phyloP scores from a whole-genome alignment of 176 grass and related monocot species.

The Triticum urartu region DNA sequence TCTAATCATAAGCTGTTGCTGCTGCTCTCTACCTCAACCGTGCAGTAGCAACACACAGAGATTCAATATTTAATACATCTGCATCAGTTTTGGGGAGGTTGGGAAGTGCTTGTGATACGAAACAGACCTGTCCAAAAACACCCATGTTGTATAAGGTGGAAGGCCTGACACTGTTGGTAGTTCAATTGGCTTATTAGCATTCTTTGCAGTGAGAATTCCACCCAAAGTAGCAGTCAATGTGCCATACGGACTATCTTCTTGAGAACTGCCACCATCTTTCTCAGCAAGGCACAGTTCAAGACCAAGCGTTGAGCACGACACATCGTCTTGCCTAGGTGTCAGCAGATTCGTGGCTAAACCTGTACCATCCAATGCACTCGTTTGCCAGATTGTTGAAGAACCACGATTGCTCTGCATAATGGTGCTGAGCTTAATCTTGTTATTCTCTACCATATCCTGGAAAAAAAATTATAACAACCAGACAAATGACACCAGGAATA shows the following conservation, averaged over 20 bases:
- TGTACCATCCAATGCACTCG: conserved; percentile 44
- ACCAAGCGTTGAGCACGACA: conserved; percentile 50
- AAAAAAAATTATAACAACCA: conserved; percentile 16
- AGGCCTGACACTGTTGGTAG: conserved; percentile 52
- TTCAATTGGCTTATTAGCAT: conserved; percentile 60
- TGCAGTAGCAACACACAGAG: too few relatives aligned
- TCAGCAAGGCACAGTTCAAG: conserved; percentile 52
- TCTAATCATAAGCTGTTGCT: too few relatives aligned
- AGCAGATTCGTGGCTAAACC: conserved; percentile 65
- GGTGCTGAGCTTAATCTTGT: conserved; percentile 64
- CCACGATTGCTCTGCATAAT: conserved; percentile 56
- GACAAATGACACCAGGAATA: not conserved
- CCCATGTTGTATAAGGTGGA: conserved; percentile 91
- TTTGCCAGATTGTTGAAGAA: conserved; percentile 64
- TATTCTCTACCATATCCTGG: conserved; percentile 78
- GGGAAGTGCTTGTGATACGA: conserved; percentile 17
- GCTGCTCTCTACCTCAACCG: too few relatives aligned
- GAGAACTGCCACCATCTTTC: conserved; percentile 52
- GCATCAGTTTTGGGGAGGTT: not conserved
- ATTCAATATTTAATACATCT: not conserved
- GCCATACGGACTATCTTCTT: conserved; percentile 65
- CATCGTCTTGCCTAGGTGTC: conserved; percentile 77
- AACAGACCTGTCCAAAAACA: conserved; percentile 83
- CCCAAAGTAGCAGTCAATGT: conserved; percentile 53
- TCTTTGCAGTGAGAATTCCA: conserved; percentile 58